Conservation (phyloP, 169 alveolate genomes). For the Blepharisma undulans region DNA sequence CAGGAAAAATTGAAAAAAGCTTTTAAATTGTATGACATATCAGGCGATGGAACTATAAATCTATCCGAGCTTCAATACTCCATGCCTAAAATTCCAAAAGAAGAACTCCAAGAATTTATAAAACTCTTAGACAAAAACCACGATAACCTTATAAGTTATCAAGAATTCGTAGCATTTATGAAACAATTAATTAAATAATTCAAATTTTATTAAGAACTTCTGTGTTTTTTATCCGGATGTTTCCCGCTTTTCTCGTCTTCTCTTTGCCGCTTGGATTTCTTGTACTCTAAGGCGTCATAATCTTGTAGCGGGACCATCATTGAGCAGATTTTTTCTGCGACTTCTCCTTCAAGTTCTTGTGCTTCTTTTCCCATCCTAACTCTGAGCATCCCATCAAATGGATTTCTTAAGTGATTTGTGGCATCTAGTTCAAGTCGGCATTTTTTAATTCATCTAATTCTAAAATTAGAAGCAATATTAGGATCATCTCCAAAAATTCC, state of each 20-base stretch:
- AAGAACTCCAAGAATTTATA: not conserved
- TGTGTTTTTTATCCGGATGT: not conserved
- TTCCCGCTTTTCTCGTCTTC: not conserved
- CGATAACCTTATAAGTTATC: not conserved
- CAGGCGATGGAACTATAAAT: constrained; percentile 53
- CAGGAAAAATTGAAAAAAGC: constrained; percentile 61
- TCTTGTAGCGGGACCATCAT: not conserved
- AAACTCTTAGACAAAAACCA: not conserved
- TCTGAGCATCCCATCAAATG: constrained; percentile 27
- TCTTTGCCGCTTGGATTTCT: not conserved
- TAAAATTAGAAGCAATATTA: not conserved
- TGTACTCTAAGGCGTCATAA: not conserved
- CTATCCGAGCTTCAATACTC: constrained; percentile 37
- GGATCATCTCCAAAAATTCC: constrained; percentile 19
- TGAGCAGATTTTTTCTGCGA: constrained; percentile 25
- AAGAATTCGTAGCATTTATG: not conserved
- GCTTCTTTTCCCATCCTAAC: constrained; percentile 7
- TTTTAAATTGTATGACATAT: constrained; percentile 60
- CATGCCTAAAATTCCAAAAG: not conserved
- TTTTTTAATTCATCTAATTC: constrained; percentile 4
- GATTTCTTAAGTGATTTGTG: not conserved
- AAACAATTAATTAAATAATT: not conserved
- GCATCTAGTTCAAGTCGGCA: not conserved
- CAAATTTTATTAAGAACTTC: not conserved
- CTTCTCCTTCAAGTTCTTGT: constrained; percentile 8